These are phyloP conservation scores for Porphyrellus cyaneotinctus DNA, from an alignment of 768 basidiomycete genomes.

Conservation along the genomic window DNA sequence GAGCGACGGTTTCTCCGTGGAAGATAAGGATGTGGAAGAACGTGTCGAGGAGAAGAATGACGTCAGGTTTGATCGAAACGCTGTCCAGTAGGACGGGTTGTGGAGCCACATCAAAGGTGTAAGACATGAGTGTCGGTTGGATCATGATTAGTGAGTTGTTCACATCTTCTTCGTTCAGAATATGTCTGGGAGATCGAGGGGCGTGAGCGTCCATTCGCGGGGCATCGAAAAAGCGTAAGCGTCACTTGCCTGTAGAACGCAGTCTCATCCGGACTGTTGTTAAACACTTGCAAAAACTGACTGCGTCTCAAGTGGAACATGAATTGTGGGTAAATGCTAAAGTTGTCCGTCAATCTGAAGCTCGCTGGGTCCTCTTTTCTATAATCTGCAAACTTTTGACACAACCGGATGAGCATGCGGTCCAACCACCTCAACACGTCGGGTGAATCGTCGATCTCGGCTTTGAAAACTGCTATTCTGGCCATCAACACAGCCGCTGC, in stretches of 20 bases:
- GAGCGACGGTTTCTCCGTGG: conserved; percentile 95
- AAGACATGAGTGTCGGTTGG: conserved; percentile 98
- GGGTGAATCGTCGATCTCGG: conserved; percentile 96
- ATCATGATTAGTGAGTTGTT: conserved; percentile 99
- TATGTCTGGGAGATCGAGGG: conserved; percentile 58
- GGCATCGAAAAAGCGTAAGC: not conserved
- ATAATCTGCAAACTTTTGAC: conserved; percentile 99
- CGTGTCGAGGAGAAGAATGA: conserved; percentile 93
- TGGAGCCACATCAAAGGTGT: conserved; percentile 86
- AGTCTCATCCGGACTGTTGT: conserved; percentile 99
- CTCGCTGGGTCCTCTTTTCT: conserved; percentile 94
- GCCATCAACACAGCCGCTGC: conserved; percentile 98
- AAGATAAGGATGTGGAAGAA: conserved; percentile 99
- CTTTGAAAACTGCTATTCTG: conserved; percentile 97
- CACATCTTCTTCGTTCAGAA: conserved; percentile 95
- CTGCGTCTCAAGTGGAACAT: conserved; percentile 98
- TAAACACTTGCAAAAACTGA: conserved; percentile 99
- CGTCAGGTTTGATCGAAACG: conserved; percentile 95
- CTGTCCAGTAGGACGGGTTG: conserved; percentile 96
- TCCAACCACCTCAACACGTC: conserved; percentile 97
- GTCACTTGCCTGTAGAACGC: conserved; percentile 85
- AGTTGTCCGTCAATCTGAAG: conserved; percentile 92
- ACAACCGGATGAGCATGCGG: conserved; percentile 95
- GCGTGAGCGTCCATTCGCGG: conserved; percentile 1
- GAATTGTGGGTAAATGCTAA: conserved; percentile 99